A percentile compares a stretch with the other conserved stretches of the same genome.
phyloP scores from a whole-genome alignment of 352 stramenopile species.

The Pythium rhizo-oryzae region DNA sequence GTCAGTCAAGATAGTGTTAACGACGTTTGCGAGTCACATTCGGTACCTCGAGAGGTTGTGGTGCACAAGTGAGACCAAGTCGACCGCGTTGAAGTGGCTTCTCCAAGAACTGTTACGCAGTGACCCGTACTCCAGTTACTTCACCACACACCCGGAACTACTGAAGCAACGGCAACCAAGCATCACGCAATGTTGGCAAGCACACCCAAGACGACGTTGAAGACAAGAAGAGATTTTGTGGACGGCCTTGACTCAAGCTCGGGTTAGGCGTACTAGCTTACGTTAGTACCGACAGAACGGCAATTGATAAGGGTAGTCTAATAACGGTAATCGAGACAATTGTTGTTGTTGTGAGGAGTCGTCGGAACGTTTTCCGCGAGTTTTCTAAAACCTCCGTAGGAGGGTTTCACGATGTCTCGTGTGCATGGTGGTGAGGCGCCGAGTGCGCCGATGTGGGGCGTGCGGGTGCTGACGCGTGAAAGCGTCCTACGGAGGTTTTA shows the following conservation, averaged over 20 bases:
- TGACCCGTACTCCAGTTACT: slow-evolving; percentile 8
- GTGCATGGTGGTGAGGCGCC: too few species aligned
- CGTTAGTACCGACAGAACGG: slow-evolving; percentile 6
- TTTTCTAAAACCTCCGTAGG: too few species aligned
- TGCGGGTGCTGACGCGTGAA: too few species aligned
- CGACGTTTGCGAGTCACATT: slow-evolving; percentile 1
- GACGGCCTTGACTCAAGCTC: slow-evolving; percentile 5
- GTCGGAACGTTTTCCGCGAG: too few species aligned
- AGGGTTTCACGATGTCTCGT: too few species aligned
- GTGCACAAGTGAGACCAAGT: slow-evolving; percentile 10
- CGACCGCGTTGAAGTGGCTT: not conserved
- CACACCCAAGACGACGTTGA: slow-evolving; percentile 7
- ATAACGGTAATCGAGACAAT: too few species aligned
- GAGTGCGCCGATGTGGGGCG: too few species aligned
- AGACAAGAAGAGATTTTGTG: not conserved
- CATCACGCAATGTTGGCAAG: not conserved
- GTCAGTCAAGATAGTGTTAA: not conserved
- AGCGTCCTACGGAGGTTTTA: too few species aligned
- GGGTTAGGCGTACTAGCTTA: slow-evolving; percentile 4
- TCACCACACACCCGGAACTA: not conserved
- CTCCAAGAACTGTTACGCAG: not conserved
- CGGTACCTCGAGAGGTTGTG: slow-evolving; percentile 8
- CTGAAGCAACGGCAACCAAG: slow-evolving; percentile 5
- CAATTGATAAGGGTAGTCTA: slow-evolving; percentile 7
- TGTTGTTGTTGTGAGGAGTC: too few species aligned